A percentile compares a stretch with the other conserved stretches of the same genome.
phyloP scores from a whole-genome alignment of 2,329 filamentous ascomycete species.

The Chaetothyriales sp. region DNA sequence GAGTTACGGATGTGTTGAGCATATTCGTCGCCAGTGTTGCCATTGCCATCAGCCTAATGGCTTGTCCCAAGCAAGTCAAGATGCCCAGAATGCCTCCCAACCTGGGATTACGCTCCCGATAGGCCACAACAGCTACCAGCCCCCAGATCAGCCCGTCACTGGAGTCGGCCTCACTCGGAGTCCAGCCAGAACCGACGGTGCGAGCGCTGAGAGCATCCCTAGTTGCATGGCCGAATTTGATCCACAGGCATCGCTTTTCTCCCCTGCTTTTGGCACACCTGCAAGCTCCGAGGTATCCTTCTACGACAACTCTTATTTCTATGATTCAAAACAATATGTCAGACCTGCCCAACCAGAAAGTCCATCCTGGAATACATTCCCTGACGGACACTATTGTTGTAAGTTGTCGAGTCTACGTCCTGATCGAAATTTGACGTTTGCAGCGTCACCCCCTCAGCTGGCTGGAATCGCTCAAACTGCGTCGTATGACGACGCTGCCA shows the following conservation, averaged over 20 bases:
- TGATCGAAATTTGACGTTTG: neutral
- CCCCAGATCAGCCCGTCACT: neutral
- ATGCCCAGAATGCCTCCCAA: neutral
- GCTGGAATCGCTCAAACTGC: slow-evolving; percentile 9
- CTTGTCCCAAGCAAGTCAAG: neutral
- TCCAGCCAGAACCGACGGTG: neutral
- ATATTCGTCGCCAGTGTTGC: too few relatives aligned
- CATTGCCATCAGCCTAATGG: neutral
- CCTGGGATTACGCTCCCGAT: neutral
- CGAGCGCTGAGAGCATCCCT: neutral
- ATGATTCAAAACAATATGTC: neutral
- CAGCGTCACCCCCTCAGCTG: neutral
- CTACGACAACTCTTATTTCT: neutral
- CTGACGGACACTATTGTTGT: neutral
- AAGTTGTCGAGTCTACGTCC: neutral
- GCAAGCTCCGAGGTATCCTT: neutral
- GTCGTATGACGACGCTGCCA: slow-evolving; percentile 1
- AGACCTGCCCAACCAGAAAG: neutral
- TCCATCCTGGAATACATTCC: neutral
- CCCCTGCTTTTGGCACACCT: neutral
- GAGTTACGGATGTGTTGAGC: too few relatives aligned
- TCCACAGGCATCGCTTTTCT: neutral
- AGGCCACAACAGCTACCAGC: neutral
- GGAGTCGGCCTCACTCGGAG: neutral
- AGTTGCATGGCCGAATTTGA: neutral